Conservation (phyloP, 192 early-diverging fungal species). For the Umbelopsis vinacea region DNA sequence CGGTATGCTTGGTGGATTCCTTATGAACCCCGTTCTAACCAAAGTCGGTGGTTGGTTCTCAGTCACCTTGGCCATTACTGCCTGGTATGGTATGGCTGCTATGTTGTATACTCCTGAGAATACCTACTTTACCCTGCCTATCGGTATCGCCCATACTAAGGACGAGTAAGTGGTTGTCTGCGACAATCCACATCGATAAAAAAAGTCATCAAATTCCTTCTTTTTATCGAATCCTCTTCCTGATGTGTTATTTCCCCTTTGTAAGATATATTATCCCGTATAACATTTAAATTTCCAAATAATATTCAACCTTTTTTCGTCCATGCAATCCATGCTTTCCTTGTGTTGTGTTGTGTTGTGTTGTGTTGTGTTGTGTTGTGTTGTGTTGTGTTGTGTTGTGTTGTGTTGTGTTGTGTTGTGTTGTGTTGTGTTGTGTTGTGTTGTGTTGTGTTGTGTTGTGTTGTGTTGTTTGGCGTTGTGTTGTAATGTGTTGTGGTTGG, state of each 20-base stretch:
- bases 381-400: no score
- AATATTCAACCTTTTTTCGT: not conserved
- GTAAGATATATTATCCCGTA: conserved; percentile 19
- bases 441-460: no score
- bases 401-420: no score
- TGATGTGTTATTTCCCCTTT: not conserved
- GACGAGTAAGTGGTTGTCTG: not conserved
- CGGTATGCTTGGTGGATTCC: conserved; percentile 19
- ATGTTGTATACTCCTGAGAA: conserved; percentile 20
- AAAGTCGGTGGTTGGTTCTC: conserved; percentile 33
- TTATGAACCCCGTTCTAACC: not conserved
- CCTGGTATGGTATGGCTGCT: conserved; percentile 31
- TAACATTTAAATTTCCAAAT: conserved; percentile 1
- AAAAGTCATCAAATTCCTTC: not conserved
- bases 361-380: no score
- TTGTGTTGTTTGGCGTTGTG: no score
- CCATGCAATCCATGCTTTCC: not conserved
- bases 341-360: no score
- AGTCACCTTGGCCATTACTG: conserved; percentile 30
- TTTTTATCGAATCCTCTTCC: not conserved
- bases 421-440: no score
- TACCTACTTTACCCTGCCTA: conserved; percentile 27
- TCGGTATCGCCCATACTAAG: conserved; percentile 2
- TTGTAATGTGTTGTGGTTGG: no score
- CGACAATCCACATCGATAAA: not conserved